Evolutionary conservation across 768 basidiomycete species (phyloP), one percentile per base, ranked within the genome.

Genomic region (Trametes cubensis): DNA sequence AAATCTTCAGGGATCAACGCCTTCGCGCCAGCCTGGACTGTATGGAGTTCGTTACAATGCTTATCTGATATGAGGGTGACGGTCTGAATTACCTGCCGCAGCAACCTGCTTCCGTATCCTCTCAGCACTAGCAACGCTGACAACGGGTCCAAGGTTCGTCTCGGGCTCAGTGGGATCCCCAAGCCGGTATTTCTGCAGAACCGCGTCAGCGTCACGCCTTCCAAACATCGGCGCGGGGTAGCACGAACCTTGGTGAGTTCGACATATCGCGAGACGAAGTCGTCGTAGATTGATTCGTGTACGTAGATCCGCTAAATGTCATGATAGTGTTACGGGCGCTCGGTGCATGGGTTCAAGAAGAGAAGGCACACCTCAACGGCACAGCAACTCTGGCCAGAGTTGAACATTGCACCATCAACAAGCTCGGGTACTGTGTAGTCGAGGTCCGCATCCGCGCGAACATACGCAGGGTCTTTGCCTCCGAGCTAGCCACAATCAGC

Each of bases 381-480:
- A 71, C 96, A 98, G 74, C 96, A 98, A 65, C 94, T 95, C 76
- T 99, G 97, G 1, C 97, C 97, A 17, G 95, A 95, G 75, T 98
- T 98, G 81, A 94, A 99, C 77, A 95, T 88, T 4, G 94, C 89
- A 40, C 95, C 96, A 74, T 99, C 97, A 2, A 95, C 95, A 3
- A 98, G 83, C 69, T 98, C 89, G 23, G 85, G 82, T 14, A 86
- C 88, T 0, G 94, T 89, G 69, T 90, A 98, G 13, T 85, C 83
- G 1, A 97, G 70, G 74, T 97, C 86, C 0, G 90, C 94, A 73
- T 98, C 96, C 2, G 83, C 76, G 23, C 94, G 80, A 6, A 99
- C 95, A 70, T 98, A 99, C 2, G 96, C 97, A 2, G 97, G 94
- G 70, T 99, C 97, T 74, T 99, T 98, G 1, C 97, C 97, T 2